phyloP scores from a whole-genome alignment of 495 filamentous ascomycete species.

The Neurospora sp. region DNA sequence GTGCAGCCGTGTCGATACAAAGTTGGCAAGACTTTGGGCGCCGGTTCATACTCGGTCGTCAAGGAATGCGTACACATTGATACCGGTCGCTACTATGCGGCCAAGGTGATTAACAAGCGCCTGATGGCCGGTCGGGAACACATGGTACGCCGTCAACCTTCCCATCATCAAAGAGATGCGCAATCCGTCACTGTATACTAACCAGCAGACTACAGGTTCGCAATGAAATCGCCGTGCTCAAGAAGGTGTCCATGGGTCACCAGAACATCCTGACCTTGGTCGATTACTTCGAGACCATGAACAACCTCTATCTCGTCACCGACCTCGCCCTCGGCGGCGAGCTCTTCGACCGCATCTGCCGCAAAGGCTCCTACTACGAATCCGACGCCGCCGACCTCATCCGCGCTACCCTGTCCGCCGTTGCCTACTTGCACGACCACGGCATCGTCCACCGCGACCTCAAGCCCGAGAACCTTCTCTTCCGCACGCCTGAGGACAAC shows the following conservation, averaged over 20 bases:
- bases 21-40: conserved; percentile 93
- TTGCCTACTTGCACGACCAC: conserved; percentile 96
- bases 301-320: conserved; percentile 96
- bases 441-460: conserved; percentile 90
- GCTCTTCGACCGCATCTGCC: conserved; percentile 95
- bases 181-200: not conserved
- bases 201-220: conserved; percentile 52
- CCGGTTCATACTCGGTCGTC: conserved; percentile 96
- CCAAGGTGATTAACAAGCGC: conserved; percentile 98
- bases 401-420: conserved; percentile 88
- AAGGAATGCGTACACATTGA: conserved; percentile 99
- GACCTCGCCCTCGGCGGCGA: conserved; percentile 94
- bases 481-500: conserved; percentile 72
- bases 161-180: not conserved
- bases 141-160: conserved; percentile 53
- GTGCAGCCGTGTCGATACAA: conserved; percentile 71
- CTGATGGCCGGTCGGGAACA: conserved; percentile 96
- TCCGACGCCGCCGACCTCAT: conserved; percentile 93
- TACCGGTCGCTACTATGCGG: conserved; percentile 94
- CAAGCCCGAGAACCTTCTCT: conserved; percentile 69
- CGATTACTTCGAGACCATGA: conserved; percentile 99
- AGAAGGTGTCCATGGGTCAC: conserved; percentile 94
- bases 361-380: conserved; percentile 97
- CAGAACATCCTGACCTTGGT: conserved; percentile 95
- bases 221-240: conserved; percentile 96